Evolutionary conservation across 208 protist species (phyloP).

Genomic region (Porcisia deanei): DNA sequence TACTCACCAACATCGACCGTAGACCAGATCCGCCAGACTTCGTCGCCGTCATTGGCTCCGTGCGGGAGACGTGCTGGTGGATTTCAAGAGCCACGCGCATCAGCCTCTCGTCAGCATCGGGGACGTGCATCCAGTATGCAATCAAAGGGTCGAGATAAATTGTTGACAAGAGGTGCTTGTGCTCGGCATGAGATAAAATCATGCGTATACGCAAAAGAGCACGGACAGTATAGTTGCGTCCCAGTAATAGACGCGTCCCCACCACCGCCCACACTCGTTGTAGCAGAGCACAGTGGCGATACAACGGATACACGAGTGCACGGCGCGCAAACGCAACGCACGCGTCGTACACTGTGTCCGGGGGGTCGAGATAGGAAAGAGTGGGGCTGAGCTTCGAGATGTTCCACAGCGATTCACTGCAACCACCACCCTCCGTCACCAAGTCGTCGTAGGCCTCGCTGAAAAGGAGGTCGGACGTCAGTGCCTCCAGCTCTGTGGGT

Average conservation of each 20-base stretch:
- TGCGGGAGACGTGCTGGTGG: constrained; percentile 66
- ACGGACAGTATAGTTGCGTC: constrained; percentile 66
- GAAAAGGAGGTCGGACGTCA: constrained; percentile 84
- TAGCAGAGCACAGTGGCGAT: constrained; percentile 82
- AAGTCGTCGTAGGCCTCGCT: constrained; percentile 90
- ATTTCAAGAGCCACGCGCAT: constrained; percentile 58
- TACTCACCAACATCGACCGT: constrained; percentile 23
- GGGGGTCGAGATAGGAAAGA: constrained; percentile 81
- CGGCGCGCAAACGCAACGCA: constrained; percentile 78
- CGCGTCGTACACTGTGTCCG: constrained; percentile 80
- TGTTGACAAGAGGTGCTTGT: constrained; percentile 77
- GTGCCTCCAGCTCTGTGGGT: constrained; percentile 41
- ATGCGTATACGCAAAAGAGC: constrained; percentile 70
- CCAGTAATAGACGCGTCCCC: constrained; percentile 69
- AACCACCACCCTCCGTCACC: constrained; percentile 82
- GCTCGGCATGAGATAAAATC: constrained; percentile 81
- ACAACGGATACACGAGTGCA: constrained; percentile 81
- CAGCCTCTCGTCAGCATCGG: constrained; percentile 53
- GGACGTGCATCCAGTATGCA: constrained; percentile 66
- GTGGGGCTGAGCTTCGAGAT: constrained; percentile 77
- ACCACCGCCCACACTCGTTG: constrained; percentile 73
- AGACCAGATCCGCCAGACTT: constrained; percentile 6
- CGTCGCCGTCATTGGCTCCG: constrained; percentile 36
- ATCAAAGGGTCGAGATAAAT: constrained; percentile 82
- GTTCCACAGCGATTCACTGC: constrained; percentile 92